Evolutionary conservation across 108 stramenopile species (phyloP).

Genomic region (Nannochloropsis gaditana): DNA sequence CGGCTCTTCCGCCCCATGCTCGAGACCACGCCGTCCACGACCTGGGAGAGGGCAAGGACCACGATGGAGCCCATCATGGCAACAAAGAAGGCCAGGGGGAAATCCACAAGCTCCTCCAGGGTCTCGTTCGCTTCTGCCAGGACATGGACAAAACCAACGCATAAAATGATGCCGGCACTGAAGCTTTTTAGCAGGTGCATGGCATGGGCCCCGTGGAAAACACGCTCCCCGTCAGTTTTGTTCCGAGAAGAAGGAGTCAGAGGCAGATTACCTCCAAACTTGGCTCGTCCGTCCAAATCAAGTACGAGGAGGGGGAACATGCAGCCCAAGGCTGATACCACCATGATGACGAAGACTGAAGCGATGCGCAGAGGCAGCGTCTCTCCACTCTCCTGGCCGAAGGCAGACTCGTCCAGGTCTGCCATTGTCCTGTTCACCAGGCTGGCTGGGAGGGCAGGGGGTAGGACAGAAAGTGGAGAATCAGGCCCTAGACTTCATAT

Average conservation of each 20-base stretch:
- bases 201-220: not conserved
- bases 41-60: not conserved
- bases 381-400: not conserved
- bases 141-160: not conserved
- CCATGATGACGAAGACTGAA: not conserved
- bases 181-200: conserved; percentile 10
- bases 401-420: not conserved
- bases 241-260: conserved; percentile 14
- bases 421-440: not conserved
- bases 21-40: not conserved
- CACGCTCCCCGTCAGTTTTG: not conserved
- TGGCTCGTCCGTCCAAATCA: conserved; percentile 16
- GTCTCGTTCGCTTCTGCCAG: not conserved
- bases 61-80: conserved; percentile 19
- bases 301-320: not conserved
- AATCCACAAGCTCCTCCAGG: not conserved
- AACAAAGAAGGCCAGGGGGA: not conserved
- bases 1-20: not conserved
- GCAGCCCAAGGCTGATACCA: not conserved
- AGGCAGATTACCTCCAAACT: conserved; percentile 10
- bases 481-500: too few species aligned
- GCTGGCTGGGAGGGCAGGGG: not conserved
- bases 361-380: not conserved
- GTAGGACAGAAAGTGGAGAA: not conserved
- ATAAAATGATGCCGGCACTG: not conserved